Evolutionary conservation across 2,329 filamentous ascomycete species (phyloP), one percentile per base, ranked within the genome.

Genomic region (Zymoseptoria crescenta): DNA sequence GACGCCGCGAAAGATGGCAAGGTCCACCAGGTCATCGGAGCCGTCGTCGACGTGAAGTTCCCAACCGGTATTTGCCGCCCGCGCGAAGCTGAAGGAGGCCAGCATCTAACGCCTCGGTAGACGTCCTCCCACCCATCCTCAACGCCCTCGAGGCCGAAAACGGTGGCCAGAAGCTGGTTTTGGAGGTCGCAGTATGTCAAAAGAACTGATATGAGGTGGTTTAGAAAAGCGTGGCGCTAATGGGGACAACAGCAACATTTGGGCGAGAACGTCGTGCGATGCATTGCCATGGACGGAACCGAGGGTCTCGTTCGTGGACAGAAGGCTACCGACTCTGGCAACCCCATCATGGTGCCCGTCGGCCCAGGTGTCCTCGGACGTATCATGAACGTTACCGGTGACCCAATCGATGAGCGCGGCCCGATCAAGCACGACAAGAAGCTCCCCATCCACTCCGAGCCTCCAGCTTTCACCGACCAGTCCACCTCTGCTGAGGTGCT

Each of bases 251-350:
- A 96, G 91, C 94, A 99, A 96, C 94, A 97, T 87, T 82, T 99
- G 80, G 94, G 94, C 83, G 90, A 99, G 84, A 96, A 91, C 84
- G 90, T 96, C 76, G 94, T 99, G 79, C 88, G 94, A 80, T 96
- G 91, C 80, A 99, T 99, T 96, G 94, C 94, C 81, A 99, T 99
- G 94, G 94, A 99, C 81, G 94, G 93, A 95, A 99, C 93, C 77
- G 94, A 97, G 85, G 94, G 94, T 94, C 91, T 99, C 73, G 89
- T 93, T 77, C 93, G 94, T 86, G 94, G 94, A 76, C 81, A 86
- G 75, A 84, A 85, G 78, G 91, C 87, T 71, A 79, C 78, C 72
- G 94, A 99, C 80, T 96, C 93, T 76, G 94, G 94, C 77, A 82
- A 86, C 70, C 94, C 94, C 76, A 99, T 99, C 83, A 91, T 85